Conservation (phyloP, 352 stramenopile species). For the Phytopythium montanum region DNA sequence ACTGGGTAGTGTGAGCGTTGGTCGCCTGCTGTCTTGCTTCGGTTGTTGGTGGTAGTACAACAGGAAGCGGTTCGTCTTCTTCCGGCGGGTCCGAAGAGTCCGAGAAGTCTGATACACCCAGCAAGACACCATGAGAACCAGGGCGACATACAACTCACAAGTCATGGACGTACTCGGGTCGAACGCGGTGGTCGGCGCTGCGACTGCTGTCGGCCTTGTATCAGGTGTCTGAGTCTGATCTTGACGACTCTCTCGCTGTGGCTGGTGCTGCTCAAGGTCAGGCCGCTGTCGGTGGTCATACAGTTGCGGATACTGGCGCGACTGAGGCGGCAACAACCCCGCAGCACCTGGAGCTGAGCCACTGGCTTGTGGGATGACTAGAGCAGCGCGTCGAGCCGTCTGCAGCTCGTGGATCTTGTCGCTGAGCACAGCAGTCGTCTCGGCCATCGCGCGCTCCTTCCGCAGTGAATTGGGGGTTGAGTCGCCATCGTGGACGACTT, state of each 20-base stretch:
- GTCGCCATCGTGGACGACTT: slow-evolving; percentile 10
- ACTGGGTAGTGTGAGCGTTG: not conserved
- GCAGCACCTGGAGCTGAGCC: not conserved
- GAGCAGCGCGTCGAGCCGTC: slow-evolving; percentile 4
- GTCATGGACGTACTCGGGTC: slow-evolving; percentile 7
- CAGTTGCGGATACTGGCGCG: not conserved
- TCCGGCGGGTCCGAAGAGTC: slow-evolving; percentile 9
- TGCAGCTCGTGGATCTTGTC: slow-evolving; percentile 14
- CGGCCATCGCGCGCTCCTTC: slow-evolving; percentile 12
- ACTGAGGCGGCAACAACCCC: not conserved
- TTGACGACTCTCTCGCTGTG: not conserved
- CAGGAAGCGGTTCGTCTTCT: slow-evolving; percentile 14
- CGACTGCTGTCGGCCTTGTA: not conserved
- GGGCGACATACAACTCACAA: not conserved
- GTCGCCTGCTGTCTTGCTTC: not conserved
- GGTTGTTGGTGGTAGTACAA: not conserved
- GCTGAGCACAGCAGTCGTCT: slow-evolving; percentile 8
- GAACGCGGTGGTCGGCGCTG: slow-evolving; percentile 2
- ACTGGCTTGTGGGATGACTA: not conserved
- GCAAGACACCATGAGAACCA: not conserved
- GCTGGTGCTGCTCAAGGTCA: not conserved
- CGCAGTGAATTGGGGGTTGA: not conserved
- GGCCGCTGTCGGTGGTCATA: not conserved
- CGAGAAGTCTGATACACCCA: slow-evolving; percentile 6
- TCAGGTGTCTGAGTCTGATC: not conserved